Percentiles rank a stretch among this genome's conserved stretches.
Conservation (phyloP, 139 green algal species). For the Volvox africanus region DNA sequence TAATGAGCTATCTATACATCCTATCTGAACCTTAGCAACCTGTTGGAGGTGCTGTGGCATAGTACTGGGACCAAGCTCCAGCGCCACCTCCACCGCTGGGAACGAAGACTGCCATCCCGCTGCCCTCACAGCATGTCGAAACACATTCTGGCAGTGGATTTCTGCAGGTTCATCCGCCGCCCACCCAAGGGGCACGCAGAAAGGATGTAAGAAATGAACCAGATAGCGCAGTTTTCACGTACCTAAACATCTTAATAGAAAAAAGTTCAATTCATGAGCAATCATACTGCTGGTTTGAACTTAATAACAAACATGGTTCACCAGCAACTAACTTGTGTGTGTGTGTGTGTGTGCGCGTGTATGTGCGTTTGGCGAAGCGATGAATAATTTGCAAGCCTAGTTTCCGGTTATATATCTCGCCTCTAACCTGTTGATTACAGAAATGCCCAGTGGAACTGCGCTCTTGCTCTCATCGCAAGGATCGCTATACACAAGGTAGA, state of each 20-base stretch:
- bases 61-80: not conserved
- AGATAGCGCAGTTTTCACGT: too few relatives aligned
- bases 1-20: too few relatives aligned
- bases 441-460: not conserved
- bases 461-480: conserved; percentile 15
- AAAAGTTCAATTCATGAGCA: too few relatives aligned
- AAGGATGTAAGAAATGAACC: too few relatives aligned
- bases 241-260: too few relatives aligned
- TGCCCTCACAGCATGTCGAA: not conserved
- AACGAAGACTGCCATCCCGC: not conserved
- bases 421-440: conserved; percentile 17
- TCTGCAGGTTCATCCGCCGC: too few relatives aligned
- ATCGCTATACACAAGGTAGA: conserved; percentile 10
- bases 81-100: not conserved
- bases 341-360: too few relatives aligned
- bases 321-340: too few relatives aligned
- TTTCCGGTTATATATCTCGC: not conserved
- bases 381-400: not conserved
- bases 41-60: not conserved
- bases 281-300: too few relatives aligned
- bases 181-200: too few relatives aligned
- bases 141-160: not conserved
- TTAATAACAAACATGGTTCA: too few relatives aligned
- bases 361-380: too few relatives aligned
- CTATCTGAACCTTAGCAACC: not conserved